Evolutionary conservation across 2,329 filamentous ascomycete genomes (phyloP), one percentile per base, ranked within the genome.

Genomic region (Torrubiella hemipterigena): DNA sequence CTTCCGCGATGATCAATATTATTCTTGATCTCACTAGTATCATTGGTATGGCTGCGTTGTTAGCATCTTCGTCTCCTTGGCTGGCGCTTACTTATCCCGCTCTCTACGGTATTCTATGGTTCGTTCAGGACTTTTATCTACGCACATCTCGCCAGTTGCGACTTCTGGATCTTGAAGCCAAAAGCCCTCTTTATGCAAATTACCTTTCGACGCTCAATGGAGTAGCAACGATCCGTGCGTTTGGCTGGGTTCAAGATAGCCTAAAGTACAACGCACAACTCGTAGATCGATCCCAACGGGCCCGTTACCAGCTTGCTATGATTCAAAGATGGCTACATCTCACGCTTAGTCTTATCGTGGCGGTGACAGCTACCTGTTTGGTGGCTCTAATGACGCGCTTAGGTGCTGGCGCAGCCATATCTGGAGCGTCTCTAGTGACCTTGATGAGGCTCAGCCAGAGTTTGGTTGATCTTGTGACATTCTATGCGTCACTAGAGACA

Each of bases 141-240:
- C 56, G 63, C 3, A 74, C 69, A 0, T 72, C 67, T 1, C 56
- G 68, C 1, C 68, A 73, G 42, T 47, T 75, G 9, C 57, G 68
- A 30, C 55, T 69, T 21, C 43, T 74, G 25, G 69, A 73, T 30
- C 54, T 74, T 6, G 69, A 74, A 45, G 60, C 63, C 3, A 70
- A 72, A 34, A 61, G 63, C 1, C 67, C 66, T 1, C 48, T 74
- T 0, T 71, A 68, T 66, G 58, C 7, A 56, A 27, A 10, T 34
- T 3, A 17, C 22, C 15, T 37, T 16, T 15, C 18, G 7, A 36
- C 34, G 7, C 17, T 35, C 13, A 29, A 29, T 15, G 33, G 33
- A 14, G 19, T 29, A 6, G n/a, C 29, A 10, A 35, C 33, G 10
- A 33, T 33, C 27, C 26, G 31, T 7, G 31, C 31, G 5, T 33